These are phyloP conservation scores for Bondarzewia mesenterica DNA, from an alignment of 1,284 basidiomycete genomes.

Conservation along the genomic window DNA sequence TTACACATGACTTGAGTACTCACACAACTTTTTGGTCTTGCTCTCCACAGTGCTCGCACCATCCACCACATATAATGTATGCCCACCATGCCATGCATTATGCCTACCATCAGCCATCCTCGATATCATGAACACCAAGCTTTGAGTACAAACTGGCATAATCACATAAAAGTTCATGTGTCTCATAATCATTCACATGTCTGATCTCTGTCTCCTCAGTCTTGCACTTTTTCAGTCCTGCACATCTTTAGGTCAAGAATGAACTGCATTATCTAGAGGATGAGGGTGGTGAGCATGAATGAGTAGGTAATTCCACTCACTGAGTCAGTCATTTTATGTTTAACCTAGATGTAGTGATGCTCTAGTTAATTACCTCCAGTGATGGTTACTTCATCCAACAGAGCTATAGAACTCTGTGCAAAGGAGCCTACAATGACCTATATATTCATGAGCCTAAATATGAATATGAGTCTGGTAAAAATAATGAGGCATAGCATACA, in stretches of 20 bases:
- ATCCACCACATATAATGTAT: not conserved
- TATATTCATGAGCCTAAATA: constrained; percentile 22
- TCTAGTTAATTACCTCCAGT: constrained; percentile 91
- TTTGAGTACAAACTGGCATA: constrained; percentile 64
- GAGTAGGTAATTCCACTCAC: constrained; percentile 70
- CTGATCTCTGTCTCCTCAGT: constrained; percentile 84
- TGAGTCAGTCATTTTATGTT: constrained; percentile 82
- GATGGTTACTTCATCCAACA: constrained; percentile 68
- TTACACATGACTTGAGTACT: too few relatives aligned
- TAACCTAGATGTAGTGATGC: constrained; percentile 77
- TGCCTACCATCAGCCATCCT: constrained; percentile 13
- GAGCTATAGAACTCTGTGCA: constrained; percentile 79
- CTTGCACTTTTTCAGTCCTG: constrained; percentile 72
- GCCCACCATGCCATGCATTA: constrained; percentile 11
- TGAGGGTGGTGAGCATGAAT: constrained; percentile 79
- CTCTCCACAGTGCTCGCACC: not conserved
- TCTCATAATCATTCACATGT: constrained; percentile 89
- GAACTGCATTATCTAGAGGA: constrained; percentile 90
- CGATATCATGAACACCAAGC: constrained; percentile 11
- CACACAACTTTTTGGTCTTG: not conserved
- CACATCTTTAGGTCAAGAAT: too few relatives aligned
- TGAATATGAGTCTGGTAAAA: constrained; percentile 10
- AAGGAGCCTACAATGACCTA: constrained; percentile 78
- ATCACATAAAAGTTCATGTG: constrained; percentile 92
- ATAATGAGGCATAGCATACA: not conserved